These are phyloP conservation scores for Roridomyces roridus DNA, from an alignment of 768 basidiomycete species.

Conservation along the genomic window DNA sequence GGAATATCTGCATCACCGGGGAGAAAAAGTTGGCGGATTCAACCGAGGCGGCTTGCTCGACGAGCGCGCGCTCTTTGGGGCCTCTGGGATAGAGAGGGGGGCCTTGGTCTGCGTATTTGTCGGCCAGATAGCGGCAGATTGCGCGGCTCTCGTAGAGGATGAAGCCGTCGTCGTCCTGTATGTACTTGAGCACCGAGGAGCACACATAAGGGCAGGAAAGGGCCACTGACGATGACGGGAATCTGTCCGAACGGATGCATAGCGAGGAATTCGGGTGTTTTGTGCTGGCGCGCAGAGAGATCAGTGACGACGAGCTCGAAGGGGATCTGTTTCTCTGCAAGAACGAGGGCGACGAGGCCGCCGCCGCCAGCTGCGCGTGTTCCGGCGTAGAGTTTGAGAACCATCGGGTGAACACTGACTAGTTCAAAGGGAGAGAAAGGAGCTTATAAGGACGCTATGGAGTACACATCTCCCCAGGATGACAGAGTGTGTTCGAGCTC, in stretches of 20 bases:
- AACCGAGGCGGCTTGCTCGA: conserved; percentile 22
- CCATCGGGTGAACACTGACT: too few relatives aligned
- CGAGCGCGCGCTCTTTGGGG: conserved; percentile 29
- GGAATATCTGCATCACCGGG: neutral
- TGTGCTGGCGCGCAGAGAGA: conserved; percentile 47
- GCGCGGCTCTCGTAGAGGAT: conserved; percentile 54
- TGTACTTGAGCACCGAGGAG: neutral
- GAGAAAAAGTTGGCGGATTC: conserved; percentile 9
- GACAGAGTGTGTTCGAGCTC: too few relatives aligned
- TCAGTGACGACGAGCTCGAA: conserved; percentile 52
- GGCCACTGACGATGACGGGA: conserved; percentile 8
- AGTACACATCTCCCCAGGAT: too few relatives aligned
- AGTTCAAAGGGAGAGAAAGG: too few relatives aligned
- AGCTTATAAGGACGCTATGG: too few relatives aligned
- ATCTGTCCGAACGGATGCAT: conserved; percentile 60
- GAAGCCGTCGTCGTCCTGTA: conserved; percentile 53
- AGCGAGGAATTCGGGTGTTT: conserved; percentile 37
- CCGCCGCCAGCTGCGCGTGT: too few relatives aligned
- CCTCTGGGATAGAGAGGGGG: conserved; percentile 42
- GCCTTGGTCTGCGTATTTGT: conserved; percentile 47
- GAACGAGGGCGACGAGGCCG: too few relatives aligned
- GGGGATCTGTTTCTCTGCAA: conserved; percentile 53
- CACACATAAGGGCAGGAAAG: conserved; percentile 7
- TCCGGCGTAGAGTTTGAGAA: too few relatives aligned
- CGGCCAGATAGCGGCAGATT: conserved; percentile 51